These are phyloP conservation scores for Endocalyx cinctus DNA, from an alignment of 2,329 filamentous ascomycete genomes.

Conservation along the genomic window DNA sequence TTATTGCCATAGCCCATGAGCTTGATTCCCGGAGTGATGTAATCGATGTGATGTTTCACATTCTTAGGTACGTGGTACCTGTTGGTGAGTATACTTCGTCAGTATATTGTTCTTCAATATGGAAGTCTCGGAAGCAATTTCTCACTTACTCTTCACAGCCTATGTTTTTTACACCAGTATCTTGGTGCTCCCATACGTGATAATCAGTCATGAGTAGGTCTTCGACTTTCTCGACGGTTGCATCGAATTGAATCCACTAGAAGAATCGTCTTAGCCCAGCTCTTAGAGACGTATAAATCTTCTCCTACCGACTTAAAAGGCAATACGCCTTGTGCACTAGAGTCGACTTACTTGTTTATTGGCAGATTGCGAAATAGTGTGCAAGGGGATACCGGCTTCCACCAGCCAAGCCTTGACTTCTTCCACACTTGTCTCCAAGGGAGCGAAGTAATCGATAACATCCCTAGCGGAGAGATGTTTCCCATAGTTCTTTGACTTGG, in stretches of 20 bases:
- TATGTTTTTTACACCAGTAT: constrained; percentile 31
- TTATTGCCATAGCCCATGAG: constrained; percentile 28
- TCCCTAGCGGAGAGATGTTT: constrained; percentile 33
- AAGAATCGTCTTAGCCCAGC: no score
- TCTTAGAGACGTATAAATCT: no score
- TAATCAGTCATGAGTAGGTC: constrained; percentile 34
- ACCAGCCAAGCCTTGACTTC: constrained; percentile 34
- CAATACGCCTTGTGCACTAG: no score
- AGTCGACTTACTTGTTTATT: constrained; percentile 23
- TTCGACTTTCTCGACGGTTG: constrained; percentile 33
- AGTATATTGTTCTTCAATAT: background rate
- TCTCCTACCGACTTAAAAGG: no score
- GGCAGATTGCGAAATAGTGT: constrained; percentile 27
- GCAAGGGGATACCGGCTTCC: constrained; percentile 23
- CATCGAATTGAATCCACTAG: constrained; percentile 40
- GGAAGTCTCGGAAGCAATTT: background rate
- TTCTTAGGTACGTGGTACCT: constrained; percentile 45
- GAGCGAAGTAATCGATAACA: constrained; percentile 35
- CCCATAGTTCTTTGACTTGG: constrained; percentile 32
- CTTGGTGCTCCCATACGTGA: constrained; percentile 34
- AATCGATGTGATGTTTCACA: constrained; percentile 47
- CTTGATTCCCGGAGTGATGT: constrained; percentile 52
- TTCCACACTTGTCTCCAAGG: constrained; percentile 26
- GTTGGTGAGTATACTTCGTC: constrained; percentile 1
- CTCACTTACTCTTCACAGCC: constrained; percentile 30